Base-by-base conservation (phyloP, 495 filamentous ascomycete species). In the Tuber umbilicatum region DNA sequence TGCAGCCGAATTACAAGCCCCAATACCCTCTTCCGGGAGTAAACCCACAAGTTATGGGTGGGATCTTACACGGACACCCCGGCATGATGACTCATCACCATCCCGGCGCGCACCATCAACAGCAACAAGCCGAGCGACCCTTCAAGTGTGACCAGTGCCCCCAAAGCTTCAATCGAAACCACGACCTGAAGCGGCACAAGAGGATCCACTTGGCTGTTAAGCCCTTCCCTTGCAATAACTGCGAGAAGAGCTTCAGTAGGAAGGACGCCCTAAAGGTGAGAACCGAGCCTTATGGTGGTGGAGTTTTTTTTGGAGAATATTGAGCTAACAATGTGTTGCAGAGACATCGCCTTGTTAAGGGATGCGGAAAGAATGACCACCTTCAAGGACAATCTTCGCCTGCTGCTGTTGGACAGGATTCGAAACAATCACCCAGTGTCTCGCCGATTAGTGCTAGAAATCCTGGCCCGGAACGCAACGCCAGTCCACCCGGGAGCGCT, bases 221-320 rank as follows among this genome's bases (percentile, higher is more conserved):
- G 86, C 95, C 95, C 0, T 98, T 93, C 83, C 94, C 95, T 0
- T 99, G 95, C 81, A 87, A 83, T 17, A 90, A 92, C 79, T 99
- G 95, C 81, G 94, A 97, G 43, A 99, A 98, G 88, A 95, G 93
- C 83, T 99, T 99, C 79, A 97, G 93, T 31, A 86, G 95, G 60
- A 99, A 97, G 83, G 95, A 99, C 86, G 95, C 95, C 31, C 86
- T 99, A 21, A 99, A 99, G 92, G 95, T 98, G 81, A 75, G 87
- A 83, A 43, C 41, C 72, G 43, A 70, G 75, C 78, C 68, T 73
- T 31, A 70, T 5, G 19, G 1, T 64, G 55, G 73, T 76, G 70
- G 73, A 74, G 70, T 77, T 37, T 42, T 42, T 42, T 40, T 42
- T 68, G 71, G 37, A 41, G 73, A 39, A 71, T 72, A 19, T 68